Evolutionary conservation across 495 filamentous ascomycete species (phyloP), one percentile per base, ranked within the genome.

Genomic region (Xylona heveae): DNA sequence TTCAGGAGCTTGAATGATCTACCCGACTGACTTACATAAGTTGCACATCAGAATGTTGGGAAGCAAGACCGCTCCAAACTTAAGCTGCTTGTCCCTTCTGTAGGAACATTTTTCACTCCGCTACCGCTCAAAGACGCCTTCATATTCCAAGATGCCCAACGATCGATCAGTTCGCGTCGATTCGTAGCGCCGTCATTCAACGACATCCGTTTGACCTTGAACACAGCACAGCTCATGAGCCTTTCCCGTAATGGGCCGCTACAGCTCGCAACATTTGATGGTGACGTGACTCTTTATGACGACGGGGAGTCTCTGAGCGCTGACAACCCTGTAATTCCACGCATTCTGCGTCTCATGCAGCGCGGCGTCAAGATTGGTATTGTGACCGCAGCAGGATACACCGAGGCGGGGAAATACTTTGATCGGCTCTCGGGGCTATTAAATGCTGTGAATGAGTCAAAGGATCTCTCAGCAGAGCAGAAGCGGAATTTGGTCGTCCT

Each of bases 171-270:
- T 36, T 79, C 71, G 2, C 74, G 88, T 5, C 74, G 88, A 17
- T 97, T 94, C 46, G 88, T 97, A 6, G 74, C 88, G 4, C 90
- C 90, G 0, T 93, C 82, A 8, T 97, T 97, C 64, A 97, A 97
- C 54, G 88, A 97, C 44, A 72, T 97, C 37, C 72, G 90, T 2
- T 57, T 94, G 5, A 79, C 82, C 31, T 66, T 97, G 40, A 97
- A 95, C 55, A 83, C 88, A 18, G 83, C 88, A 30, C 90, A 97
- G 54, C 56, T 93, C 16, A 74, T 93, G 64, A 77, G 78, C 30
- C 62, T 95, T 2, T 70, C 78, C 5, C 66, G 61, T 10, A 60
- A 61, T 27, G 66, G 70, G n/a, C 62, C 63, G 1, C 54, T 36
- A 3, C 31, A 32, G 17, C 68, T 97, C 3, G 70, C 91, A 29